Evolutionary conservation across 345 rosid genomes (phyloP).

Genomic region (Eucalyptus curtisii): DNA sequence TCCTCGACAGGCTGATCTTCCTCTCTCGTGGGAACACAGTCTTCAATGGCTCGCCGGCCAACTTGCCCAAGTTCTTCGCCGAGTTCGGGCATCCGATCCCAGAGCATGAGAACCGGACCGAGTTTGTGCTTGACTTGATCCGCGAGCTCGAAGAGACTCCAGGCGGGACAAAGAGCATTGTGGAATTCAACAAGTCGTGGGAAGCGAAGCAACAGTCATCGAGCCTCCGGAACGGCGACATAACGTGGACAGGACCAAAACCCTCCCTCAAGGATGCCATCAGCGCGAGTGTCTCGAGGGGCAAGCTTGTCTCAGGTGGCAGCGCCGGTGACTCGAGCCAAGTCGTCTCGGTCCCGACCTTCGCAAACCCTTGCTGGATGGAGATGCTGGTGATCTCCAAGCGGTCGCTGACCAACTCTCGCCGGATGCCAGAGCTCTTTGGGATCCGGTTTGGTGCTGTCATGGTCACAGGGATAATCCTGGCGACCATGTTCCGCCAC

Average conservation of each 20-base stretch:
- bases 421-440: conserved; percentile 72
- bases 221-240: not conserved
- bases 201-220: not conserved
- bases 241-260: not conserved
- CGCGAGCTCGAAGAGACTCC: conserved; percentile 75
- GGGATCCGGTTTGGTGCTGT: conserved; percentile 76
- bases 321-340: conserved; percentile 1
- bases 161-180: conserved; percentile 49
- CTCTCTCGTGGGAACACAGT: conserved; percentile 77
- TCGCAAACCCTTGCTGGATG: conserved; percentile 76
- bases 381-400: conserved; percentile 71
- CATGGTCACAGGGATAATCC: conserved; percentile 67
- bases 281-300: conserved; percentile 58
- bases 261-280: conserved; percentile 74
- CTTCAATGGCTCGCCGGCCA: conserved; percentile 51
- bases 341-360: conserved; percentile 46
- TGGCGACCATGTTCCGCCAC: conserved; percentile 74
- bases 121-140: conserved; percentile 78
- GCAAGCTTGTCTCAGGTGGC: conserved; percentile 77
- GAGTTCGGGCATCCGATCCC: conserved; percentile 87
- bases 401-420: conserved; percentile 56
- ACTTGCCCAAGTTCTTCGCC: conserved; percentile 47
- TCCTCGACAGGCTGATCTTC: conserved; percentile 65
- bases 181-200: conserved; percentile 76
- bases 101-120: conserved; percentile 72